These are phyloP conservation scores for Alternaria sp. DNA, from an alignment of 2,329 filamentous ascomycete genomes.

Conservation along the genomic window DNA sequence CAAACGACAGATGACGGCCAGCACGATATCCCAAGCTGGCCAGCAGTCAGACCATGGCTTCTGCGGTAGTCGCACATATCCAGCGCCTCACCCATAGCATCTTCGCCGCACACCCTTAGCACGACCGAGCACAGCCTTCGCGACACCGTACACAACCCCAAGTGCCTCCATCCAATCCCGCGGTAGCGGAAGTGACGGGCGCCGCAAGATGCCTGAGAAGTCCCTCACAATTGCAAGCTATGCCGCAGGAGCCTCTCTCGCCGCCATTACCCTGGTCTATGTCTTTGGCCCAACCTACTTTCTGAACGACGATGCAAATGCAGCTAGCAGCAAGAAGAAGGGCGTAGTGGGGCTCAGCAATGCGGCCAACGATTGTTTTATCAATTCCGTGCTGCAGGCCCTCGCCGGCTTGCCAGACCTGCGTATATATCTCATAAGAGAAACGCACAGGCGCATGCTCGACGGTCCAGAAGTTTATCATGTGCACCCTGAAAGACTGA, in stretches of 20 bases:
- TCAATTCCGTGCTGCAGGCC: constrained; percentile 95
- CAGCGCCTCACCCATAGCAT: constrained; percentile 6
- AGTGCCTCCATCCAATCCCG: constrained; percentile 33
- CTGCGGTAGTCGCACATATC: constrained; percentile 13
- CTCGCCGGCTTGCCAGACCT: constrained; percentile 89
- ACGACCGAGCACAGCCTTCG: constrained; percentile 24
- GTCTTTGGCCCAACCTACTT: constrained; percentile 98
- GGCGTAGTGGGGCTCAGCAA: constrained; percentile 88
- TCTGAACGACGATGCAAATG: constrained; percentile 83
- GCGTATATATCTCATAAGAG: constrained; percentile 88
- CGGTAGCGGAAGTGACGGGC: constrained; percentile 32
- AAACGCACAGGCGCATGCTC: constrained; percentile 82
- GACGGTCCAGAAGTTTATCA: constrained; percentile 80
- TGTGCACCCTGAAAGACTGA: constrained; percentile 61
- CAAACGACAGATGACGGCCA: constrained; percentile 42
- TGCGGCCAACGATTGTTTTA: constrained; percentile 82
- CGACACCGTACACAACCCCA: constrained; percentile 29
- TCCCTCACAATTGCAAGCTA: constrained; percentile 86
- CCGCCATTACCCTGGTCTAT: constrained; percentile 93
- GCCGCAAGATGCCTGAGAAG: constrained; percentile 76
- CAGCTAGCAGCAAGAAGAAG: constrained; percentile 71
- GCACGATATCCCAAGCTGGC: constrained; percentile 27
- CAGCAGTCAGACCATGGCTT: constrained; percentile 44
- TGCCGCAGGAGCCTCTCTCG: constrained; percentile 92
- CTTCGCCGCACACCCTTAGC: constrained; percentile 10